phyloP scores from a whole-genome alignment of 2,329 filamentous ascomycete species.

The Tolypocladium tundrense region DNA sequence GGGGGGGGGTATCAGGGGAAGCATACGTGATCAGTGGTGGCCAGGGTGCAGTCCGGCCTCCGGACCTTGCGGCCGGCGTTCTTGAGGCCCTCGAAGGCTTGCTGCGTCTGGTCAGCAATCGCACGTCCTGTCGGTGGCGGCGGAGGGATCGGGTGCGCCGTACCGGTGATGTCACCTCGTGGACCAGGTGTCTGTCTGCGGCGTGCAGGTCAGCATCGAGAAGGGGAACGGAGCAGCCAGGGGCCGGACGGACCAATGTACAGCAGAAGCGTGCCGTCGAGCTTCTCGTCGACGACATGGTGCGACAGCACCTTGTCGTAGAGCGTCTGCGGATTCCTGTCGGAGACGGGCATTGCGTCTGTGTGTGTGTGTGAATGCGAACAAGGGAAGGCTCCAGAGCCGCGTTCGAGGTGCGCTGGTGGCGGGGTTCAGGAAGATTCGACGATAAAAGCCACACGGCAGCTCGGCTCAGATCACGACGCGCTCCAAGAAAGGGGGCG shows the following conservation, averaged over 20 bases:
- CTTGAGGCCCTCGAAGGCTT: constrained; percentile 93
- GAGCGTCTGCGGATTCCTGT: constrained; percentile 67
- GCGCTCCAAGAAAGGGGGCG: too few species aligned
- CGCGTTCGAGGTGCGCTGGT: too few species aligned
- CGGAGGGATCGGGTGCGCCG: constrained; percentile 19
- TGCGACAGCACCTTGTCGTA: constrained; percentile 97
- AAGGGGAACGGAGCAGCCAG: neutral
- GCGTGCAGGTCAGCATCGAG: neutral
- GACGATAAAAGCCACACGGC: neutral
- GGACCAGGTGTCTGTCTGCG: constrained; percentile 84
- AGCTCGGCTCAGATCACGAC: too few species aligned
- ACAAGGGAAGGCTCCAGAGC: too few species aligned
- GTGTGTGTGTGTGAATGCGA: neutral
- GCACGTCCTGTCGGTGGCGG: neutral
- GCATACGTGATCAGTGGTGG: constrained; percentile 89
- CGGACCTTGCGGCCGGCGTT: constrained; percentile 83
- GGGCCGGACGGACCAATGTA: constrained; percentile 68
- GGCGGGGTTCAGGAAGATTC: neutral
- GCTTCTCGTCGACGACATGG: constrained; percentile 91
- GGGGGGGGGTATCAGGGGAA: too few species aligned
- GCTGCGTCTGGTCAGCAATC: constrained; percentile 36
- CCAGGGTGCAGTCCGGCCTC: constrained; percentile 91
- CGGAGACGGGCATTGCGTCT: constrained; percentile 63
- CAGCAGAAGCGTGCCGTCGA: constrained; percentile 82
- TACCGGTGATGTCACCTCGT: constrained; percentile 96